Evolutionary conservation across 1,284 basidiomycete species (phyloP), one percentile per base, ranked within the genome.

Genomic region (Inonotus hispidus): DNA sequence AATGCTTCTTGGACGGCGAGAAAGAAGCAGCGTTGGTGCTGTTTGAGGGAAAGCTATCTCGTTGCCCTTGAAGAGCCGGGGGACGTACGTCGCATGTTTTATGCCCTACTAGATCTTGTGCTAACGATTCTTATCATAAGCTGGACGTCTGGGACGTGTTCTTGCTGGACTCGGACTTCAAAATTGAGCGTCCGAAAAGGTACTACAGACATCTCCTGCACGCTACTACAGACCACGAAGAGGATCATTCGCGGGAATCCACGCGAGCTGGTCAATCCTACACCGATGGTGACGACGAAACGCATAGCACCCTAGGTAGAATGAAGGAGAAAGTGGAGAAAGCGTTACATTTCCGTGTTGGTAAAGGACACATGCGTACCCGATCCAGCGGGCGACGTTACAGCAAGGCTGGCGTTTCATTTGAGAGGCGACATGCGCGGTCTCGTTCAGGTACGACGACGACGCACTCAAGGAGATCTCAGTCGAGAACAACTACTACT

Each of bases 1-100:
- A 80, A 81, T 1, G 77, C 83, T 0, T 75, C 81, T 3, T 90
- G 92, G 86, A 81, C 76, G 60, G 82, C 85, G 59, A 84, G 82
- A 66, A 87, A 85, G 66, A 82, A 87, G 64, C 84, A 85, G 46
- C 87, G 90, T 63, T 99, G 97, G 97, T 98, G 95, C 74, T 86
- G 93, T 52, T 87, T 98, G 2, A 82, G 96, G 23, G 96, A 99
- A 67, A 93, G 92, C 68, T 99, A 95, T 73, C 80, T 98, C 21
- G 90, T 96, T 23, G 86, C 90, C 1, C 82, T 95, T 29, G 85
- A 92, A 65, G 92, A 97, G 65, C 90, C 93, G 29, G 93, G 93
- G 64, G 87, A 92, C 75, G 90, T 92, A n/a, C 67, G 56, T 78
- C 73, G 10, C n/a, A 65, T 70, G 45, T 69, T 63, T 25, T 27